Conservation (phyloP, 345 rosid species). For the Corchorus capsularis region DNA sequence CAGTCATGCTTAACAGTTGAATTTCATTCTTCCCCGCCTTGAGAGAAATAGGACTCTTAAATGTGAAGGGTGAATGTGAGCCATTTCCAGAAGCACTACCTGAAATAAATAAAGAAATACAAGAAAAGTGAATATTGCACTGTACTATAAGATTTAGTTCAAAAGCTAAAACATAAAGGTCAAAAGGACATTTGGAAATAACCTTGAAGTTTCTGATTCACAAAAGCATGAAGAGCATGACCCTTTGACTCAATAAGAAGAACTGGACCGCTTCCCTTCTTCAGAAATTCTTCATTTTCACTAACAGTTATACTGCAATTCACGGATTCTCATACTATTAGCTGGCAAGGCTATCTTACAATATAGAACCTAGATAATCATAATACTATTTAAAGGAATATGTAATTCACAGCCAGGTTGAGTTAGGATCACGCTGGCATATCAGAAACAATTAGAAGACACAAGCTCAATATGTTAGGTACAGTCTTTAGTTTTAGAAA, state of each 20-base stretch:
- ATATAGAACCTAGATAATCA: neutral
- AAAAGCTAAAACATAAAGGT: neutral
- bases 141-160: neutral
- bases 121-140: neutral
- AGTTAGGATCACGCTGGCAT: slow-evolving; percentile 4
- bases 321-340: slow-evolving; percentile 5
- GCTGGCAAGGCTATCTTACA: slow-evolving; percentile 18
- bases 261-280: slow-evolving; percentile 55
- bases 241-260: slow-evolving; percentile 87
- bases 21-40: slow-evolving; percentile 77
- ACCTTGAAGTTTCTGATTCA: slow-evolving; percentile 78
- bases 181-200: slow-evolving; percentile 13
- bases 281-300: slow-evolving; percentile 58
- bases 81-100: slow-evolving; percentile 86
- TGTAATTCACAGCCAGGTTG: slow-evolving; percentile 1
- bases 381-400: neutral
- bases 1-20: slow-evolving; percentile 80
- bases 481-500: neutral
- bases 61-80: slow-evolving; percentile 55
- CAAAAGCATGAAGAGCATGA: slow-evolving; percentile 85
- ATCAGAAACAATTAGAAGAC: neutral
- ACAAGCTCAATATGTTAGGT: neutral
- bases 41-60: slow-evolving; percentile 61
- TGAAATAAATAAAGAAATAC: slow-evolving; percentile 20
- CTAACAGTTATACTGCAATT: slow-evolving; percentile 57